Percentiles rank a stretch among this genome's conserved stretches.
Conservation (phyloP, 2,329 filamentous ascomycete genomes). For the Scytalidium lignicola region DNA sequence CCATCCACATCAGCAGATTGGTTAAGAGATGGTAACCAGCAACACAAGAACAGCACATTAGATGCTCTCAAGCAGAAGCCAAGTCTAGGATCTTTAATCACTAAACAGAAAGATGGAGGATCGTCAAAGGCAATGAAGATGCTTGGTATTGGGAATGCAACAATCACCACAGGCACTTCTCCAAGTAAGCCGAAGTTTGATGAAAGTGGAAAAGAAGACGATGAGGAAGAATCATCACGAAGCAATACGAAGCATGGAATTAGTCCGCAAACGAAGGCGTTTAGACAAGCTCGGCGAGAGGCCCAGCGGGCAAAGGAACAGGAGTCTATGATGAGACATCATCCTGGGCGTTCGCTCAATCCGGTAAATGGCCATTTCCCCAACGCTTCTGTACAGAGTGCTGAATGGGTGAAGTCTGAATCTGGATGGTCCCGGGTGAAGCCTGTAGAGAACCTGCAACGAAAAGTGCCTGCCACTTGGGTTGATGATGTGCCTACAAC, state of each 20-base stretch:
- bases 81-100: slow-evolving; percentile 60
- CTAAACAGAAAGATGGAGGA: slow-evolving; percentile 35
- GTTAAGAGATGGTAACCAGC: slow-evolving; percentile 24
- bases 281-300: slow-evolving; percentile 25
- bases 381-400: neutral
- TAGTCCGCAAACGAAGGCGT: slow-evolving; percentile 21
- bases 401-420: neutral
- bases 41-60: slow-evolving; percentile 49
- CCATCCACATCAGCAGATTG: slow-evolving; percentile 28
- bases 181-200: slow-evolving; percentile 30
- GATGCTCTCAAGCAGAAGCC: slow-evolving; percentile 62
- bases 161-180: slow-evolving; percentile 36
- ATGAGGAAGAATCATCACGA: slow-evolving; percentile 20
- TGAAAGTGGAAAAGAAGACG: slow-evolving; percentile 18
- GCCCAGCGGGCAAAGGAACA: slow-evolving; percentile 26
- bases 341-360: slow-evolving; percentile 6
- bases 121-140: slow-evolving; percentile 56
- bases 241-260: slow-evolving; percentile 7
- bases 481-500: slow-evolving; percentile 11
- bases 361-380: neutral
- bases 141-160: slow-evolving; percentile 47
- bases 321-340: slow-evolving; percentile 19
- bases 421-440: neutral
- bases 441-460: neutral
- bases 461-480: neutral